Evolutionary conservation across 345 rosid genomes (phyloP), one percentile per base, ranked within the genome.

Genomic region (Theobroma cacao): DNA sequence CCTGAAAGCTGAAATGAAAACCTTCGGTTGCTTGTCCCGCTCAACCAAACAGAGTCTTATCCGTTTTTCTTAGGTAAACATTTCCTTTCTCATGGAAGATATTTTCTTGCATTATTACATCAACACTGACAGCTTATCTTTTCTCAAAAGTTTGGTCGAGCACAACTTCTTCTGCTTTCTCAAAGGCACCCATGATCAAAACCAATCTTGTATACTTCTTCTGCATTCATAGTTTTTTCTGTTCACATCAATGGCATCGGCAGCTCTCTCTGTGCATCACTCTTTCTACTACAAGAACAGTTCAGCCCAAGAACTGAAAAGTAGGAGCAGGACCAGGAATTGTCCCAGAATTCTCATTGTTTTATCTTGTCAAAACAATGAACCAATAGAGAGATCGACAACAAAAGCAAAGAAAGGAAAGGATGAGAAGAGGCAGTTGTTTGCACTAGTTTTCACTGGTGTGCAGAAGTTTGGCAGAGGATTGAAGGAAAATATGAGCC

Each of bases 211-310:
- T 24, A 20, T 20, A 2, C 20, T 59, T 22, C 11, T 6, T 1
- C 5, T 18, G 17, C 20, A 70, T 31, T 53, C 41, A 48, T 47
- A 4, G 1, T 15, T 70, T 15, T 70, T 17, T 65, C 14, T 26
- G 17, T 56, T 8, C 22, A n/a, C 47, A 62, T 82, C 82, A 47
- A 87, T 89, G 92, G 91, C 82, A 60, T 85, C 86, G 90, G 88
- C 89, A 52, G 77, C 88, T 80, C 82, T 86, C 30, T 77, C 83
- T 13, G 22, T 77, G 2, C 59, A 55, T 8, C 80, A 66, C 70
- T 38, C 59, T 38, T 61, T 86, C 69, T 79, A 43, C 62, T 53
- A 24, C 73, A 63, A 17, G 22, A 63, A 10, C 9, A n/a, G 28
- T 24, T 55, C 79, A 26, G 56, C 33, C 45, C 87, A 61, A 22